Evolutionary conservation across 1,284 basidiomycete genomes (phyloP), one percentile per base, ranked within the genome.

Genomic region (Microbotryomycetes sp.): DNA sequence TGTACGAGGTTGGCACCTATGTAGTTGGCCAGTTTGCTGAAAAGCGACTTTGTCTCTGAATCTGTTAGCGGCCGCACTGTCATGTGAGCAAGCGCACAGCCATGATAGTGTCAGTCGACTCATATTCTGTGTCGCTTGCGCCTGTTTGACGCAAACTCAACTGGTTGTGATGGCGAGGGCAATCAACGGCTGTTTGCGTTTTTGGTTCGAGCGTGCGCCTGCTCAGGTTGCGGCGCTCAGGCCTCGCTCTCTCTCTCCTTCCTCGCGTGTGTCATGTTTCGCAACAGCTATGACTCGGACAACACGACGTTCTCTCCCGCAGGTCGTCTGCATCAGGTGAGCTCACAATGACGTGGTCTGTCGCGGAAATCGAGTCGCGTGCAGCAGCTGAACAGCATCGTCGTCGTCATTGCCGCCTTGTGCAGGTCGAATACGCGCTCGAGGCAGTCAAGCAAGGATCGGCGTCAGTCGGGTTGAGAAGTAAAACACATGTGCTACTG

Each of bases 361-460:
- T 15, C 6, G n/a, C 3, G 45, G 16, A n/a, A 16, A 42, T 19
- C 9, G 36, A 42, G 36, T 19, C 36, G 36, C 19, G 12, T 42
- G 36, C 9, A 9, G 36, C n/a, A n/a, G n/a, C n/a, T n/a, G n/a
- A n/a, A n/a, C n/a, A n/a, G n/a, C n/a, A n/a, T n/a, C n/a, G n/a
- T n/a, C n/a, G n/a, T n/a, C 52, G 60, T 58, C 50, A 59, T 42
- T 48, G 25, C 2, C 46, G 15, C 25, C 22, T 30, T 62, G 87
- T 90, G 76, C 92, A 99, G 78, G 96, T 99, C 73, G 96, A 98
- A 79, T 99, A 98, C 83, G 93, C 96, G 4, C 85, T 97, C 61
- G 96, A 99, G 78, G 96, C 96, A 66, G 94, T 99, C 70, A 99
- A 98, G 83, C 96, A 98, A 76, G 96, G 96, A 66, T 97, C 92